phyloP scores from a whole-genome alignment of 2,329 filamentous ascomycete genomes.

The Alternaria sp. region DNA sequence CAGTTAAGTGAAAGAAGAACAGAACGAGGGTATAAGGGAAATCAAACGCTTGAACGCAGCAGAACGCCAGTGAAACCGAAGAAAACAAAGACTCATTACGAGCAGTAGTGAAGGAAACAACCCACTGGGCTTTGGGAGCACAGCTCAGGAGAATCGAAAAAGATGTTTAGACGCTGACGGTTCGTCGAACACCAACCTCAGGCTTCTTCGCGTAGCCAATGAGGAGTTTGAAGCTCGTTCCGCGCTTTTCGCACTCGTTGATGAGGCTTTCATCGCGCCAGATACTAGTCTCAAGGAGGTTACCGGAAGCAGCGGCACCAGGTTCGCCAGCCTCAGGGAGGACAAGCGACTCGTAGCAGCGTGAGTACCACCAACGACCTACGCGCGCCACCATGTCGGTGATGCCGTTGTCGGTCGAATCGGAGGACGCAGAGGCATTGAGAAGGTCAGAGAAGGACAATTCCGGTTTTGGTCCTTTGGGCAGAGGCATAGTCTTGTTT shows the following conservation, averaged over 20 bases:
- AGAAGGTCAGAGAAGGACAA: conserved; percentile 51
- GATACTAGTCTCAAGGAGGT: conserved; percentile 67
- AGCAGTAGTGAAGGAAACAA: conserved; percentile 18
- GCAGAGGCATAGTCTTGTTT: conserved; percentile 16
- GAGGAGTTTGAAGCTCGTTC: conserved; percentile 87
- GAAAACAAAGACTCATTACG: conserved; percentile 24
- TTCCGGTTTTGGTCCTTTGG: conserved; percentile 40
- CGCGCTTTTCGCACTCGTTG: conserved; percentile 84
- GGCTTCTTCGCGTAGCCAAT: conserved; percentile 92
- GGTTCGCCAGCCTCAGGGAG: conserved; percentile 48
- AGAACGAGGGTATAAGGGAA: conserved; percentile 47
- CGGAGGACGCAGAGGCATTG: conserved; percentile 41
- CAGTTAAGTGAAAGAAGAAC: conserved; percentile 23
- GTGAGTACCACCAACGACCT: conserved; percentile 94
- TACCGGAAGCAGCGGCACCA: conserved; percentile 44
- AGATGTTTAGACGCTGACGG: conserved; percentile 57
- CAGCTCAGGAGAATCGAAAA: conserved; percentile 40
- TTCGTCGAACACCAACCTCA: conserved; percentile 55
- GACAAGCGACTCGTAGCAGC: conserved; percentile 83
- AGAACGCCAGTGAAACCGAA: conserved; percentile 22
- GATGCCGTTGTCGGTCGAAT: conserved; percentile 79
- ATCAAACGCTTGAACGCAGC: conserved; percentile 49
- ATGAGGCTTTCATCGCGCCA: conserved; percentile 81
- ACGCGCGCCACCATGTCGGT: conserved; percentile 92
- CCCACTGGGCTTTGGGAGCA: conserved; percentile 43